phyloP scores from a whole-genome alignment of 2,329 filamentous ascomycete species.

The Pseudogymnoascus verrucosus region DNA sequence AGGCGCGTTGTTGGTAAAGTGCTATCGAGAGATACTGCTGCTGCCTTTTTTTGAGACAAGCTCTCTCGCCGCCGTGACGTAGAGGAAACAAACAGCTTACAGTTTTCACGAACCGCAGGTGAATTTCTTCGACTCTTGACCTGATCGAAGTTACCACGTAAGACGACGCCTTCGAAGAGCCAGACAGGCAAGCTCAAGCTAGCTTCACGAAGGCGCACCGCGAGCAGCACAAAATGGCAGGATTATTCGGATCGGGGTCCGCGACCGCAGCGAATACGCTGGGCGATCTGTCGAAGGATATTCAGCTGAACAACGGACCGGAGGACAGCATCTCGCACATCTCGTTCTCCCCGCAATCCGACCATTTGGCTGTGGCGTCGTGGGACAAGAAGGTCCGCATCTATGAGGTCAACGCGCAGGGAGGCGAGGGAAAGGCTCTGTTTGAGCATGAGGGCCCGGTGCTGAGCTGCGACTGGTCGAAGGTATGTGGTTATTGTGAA shows the following conservation, averaged over 20 bases:
- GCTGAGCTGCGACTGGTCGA: constrained; percentile 78
- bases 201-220: background rate
- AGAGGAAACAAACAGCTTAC: background rate
- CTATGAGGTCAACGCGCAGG: constrained; percentile 76
- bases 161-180: background rate
- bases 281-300: constrained; percentile 85
- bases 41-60: background rate
- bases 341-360: constrained; percentile 66
- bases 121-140: background rate
- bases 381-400: constrained; percentile 99
- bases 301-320: constrained; percentile 68
- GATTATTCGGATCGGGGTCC: constrained; percentile 46
- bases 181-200: background rate
- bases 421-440: constrained; percentile 72
- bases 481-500: constrained; percentile 47
- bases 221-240: constrained; percentile 50
- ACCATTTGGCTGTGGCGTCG: constrained; percentile 82
- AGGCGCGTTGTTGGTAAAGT: constrained; percentile 1
- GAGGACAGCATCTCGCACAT: constrained; percentile 87
- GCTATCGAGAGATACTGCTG: background rate
- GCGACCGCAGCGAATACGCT: constrained; percentile 58
- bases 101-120: background rate
- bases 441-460: constrained; percentile 85
- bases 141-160: background rate
- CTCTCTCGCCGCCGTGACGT: background rate